Evolutionary conservation across 1,139 yeast genomes (phyloP).

Genomic region (Hansenula sp.): DNA sequence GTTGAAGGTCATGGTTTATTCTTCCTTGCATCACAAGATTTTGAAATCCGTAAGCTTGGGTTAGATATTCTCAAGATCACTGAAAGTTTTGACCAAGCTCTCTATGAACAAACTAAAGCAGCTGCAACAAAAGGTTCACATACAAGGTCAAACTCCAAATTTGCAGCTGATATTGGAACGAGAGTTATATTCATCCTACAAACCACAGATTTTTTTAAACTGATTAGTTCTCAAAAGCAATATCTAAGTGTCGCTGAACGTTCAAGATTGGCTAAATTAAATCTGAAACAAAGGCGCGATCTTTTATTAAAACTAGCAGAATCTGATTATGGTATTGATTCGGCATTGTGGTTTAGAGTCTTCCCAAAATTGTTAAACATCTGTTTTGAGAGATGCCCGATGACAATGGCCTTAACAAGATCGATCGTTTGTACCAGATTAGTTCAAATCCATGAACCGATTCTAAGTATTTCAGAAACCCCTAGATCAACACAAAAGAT

Average conservation of each 20-base stretch:
- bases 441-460: slow-evolving; percentile 84
- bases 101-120: slow-evolving; percentile 47
- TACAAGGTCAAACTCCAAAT: slow-evolving; percentile 60
- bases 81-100: slow-evolving; percentile 80
- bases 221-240: slow-evolving; percentile 51
- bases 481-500: slow-evolving; percentile 23
- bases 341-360: slow-evolving; percentile 89
- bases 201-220: slow-evolving; percentile 60
- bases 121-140: slow-evolving; percentile 32
- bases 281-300: slow-evolving; percentile 52
- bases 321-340: slow-evolving; percentile 91
- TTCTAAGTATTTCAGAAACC: slow-evolving; percentile 59
- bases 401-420: slow-evolving; percentile 90
- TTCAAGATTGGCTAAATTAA: slow-evolving; percentile 62
- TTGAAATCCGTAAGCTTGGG: slow-evolving; percentile 69
- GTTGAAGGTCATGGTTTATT: slow-evolving; percentile 94
- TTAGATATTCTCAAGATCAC: slow-evolving; percentile 70
- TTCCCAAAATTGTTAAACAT: slow-evolving; percentile 73
- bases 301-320: slow-evolving; percentile 74
- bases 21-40: slow-evolving; percentile 86
- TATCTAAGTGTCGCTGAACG: slow-evolving; percentile 80
- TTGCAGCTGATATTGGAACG: slow-evolving; percentile 76
- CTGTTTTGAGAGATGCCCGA: slow-evolving; percentile 81
- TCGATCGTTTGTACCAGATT: slow-evolving; percentile 87
- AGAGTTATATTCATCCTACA: slow-evolving; percentile 78